Evolutionary conservation across 305 asterid species (phyloP), one percentile per base, ranked within the genome.

Genomic region (Fraxinus greggii): DNA sequence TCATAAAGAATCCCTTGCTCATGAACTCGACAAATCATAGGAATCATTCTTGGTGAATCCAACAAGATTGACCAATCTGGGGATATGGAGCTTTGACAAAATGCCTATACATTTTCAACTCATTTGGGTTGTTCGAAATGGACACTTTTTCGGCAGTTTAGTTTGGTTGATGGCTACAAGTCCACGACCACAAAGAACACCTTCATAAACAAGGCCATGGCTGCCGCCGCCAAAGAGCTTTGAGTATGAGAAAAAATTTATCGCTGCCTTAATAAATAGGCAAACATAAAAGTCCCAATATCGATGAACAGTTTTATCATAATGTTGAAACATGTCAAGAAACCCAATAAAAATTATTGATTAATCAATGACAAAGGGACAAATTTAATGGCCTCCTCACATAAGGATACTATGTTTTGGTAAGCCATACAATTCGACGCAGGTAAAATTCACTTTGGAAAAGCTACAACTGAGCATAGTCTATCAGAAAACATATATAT

Each of bases 1-100:
- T 94, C 95, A 77, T 88, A 92, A 40, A 94, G 98, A 45, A 92
- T 10, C 96, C 97, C 59, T 92, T 92, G 54, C 92, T 83, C 97
- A 91, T 91, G 87, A 92, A 94, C 42, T 94, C 97, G 29, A 94
- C 98, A 45, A 91, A 83, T 89, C 92, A 70, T 72, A 86, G 26
- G 91, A 77, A 74, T 65, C 86, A 33, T 76, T 88, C 35, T 35
- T 87, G 29, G 90, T 86, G 83, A 92, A 89, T 10, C 97, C 98
- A 76, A 92, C 92, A 29, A 92, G 96, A 83, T 94, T 92, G 73
- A 94, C 96, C 48, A 92, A 83, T 9, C 93, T 42, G 10, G 94
- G 96, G 86, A 92, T 91, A 31, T 88, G 96, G 73, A 92, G 84
- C 72, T 81, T 90, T 1, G 98, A 94, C 54, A 92, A 76, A 38